Base-by-base conservation (phyloP, 2,329 filamentous ascomycete genomes). In the Albophoma yamanashiensis region DNA sequence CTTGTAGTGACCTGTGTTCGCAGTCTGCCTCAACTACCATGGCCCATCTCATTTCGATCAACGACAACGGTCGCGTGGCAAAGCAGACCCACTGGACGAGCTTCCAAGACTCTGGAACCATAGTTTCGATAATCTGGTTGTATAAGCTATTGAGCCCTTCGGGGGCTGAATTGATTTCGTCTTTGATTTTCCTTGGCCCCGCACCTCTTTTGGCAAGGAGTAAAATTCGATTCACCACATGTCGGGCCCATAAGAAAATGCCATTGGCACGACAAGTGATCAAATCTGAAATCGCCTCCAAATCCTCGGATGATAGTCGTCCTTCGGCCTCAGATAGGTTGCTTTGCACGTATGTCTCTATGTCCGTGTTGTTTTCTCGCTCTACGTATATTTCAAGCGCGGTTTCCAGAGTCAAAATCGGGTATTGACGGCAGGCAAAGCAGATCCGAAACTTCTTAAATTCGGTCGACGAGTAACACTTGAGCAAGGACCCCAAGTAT, bases 191-290 rank as follows among this genome's bases (percentile, higher is more conserved):
- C 0, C 47, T 15, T 14, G 56, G 6, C 1, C 31, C 22, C 3
- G 34, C 34, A 1, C 67, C 66, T 3, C 63, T 27, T 31, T 0
- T 66, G 47, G 11, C 70, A 63, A 0, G 60, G 3, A 0, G 68
- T 25, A 14, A 65, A 64, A 15, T 43, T 53, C 0, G 52, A 0
- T 65, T 45, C 7, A 69, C 62, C 0, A 73, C 70, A 15, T 76
- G 65, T n/a, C 39, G 57, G 0, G 71, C 72, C 75, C 74, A 76
- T 27, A 74, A 62, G 56, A 76, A 76, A 7, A 75, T 61, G 2
- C 74, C 73, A 0, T 57, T 27, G 1, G 74, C 68, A 15, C 65
- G 66, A 3, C 17, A 3, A 15, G 22, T 3, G 12, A 50, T 31
- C 3, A 42, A n/a, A 17, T 6, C 31, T 8, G 58, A 38, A 52